Conservation (phyloP, 2,329 filamentous ascomycete species). For the Verticillium tricorpus region DNA sequence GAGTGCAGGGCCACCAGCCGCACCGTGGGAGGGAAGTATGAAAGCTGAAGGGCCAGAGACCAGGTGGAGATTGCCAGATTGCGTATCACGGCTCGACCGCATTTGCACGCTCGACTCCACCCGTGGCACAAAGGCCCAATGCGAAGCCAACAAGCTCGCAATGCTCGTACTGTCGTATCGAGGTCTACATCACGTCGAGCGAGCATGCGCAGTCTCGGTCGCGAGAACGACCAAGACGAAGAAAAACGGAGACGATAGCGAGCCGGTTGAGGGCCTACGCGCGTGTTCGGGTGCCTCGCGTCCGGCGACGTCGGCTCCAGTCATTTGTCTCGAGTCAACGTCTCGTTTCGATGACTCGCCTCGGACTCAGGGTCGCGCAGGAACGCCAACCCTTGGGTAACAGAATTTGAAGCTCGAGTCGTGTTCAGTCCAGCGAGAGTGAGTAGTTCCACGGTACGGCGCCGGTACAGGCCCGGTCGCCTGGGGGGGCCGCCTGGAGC, state of each 20-base stretch:
- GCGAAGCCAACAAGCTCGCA: not conserved
- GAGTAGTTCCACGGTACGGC: too few relatives aligned
- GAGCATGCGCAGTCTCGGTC: too few relatives aligned
- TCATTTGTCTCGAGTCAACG: not conserved
- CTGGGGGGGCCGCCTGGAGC: too few relatives aligned
- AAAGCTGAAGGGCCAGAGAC: not conserved
- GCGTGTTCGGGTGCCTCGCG: not conserved
- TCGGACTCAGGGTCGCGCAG: not conserved
- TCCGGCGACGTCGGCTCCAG: not conserved
- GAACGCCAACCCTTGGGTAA: not conserved
- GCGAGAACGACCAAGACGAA: not conserved
- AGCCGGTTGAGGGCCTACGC: not conserved
- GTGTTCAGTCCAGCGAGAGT: not conserved
- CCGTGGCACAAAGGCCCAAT: not conserved
- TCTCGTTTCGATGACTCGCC: not conserved
- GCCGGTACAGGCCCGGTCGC: too few relatives aligned
- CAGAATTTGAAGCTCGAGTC: not conserved
- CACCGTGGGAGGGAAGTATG: not conserved
- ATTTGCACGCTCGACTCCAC: not conserved
- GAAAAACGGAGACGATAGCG: not conserved
- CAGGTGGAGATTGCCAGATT: not conserved
- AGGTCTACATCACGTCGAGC: not conserved
- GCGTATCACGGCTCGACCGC: not conserved
- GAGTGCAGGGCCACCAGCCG: not conserved
- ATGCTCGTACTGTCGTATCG: not conserved